Evolutionary conservation across 495 filamentous ascomycete species (phyloP).

Genomic region (Clohesyomyces aquaticus): DNA sequence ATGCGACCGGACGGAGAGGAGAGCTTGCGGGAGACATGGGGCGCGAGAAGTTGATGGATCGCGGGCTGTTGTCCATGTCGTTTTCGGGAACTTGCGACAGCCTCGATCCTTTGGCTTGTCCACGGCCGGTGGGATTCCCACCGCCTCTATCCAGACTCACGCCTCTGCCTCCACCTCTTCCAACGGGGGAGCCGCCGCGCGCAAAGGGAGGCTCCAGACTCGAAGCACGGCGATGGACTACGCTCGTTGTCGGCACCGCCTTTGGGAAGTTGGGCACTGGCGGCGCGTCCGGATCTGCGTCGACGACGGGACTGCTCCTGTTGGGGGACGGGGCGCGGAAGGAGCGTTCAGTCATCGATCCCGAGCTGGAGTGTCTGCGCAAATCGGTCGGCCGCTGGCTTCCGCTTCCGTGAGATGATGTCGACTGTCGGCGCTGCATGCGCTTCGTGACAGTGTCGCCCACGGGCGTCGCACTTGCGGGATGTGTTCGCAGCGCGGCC

Average conservation of each 20-base stretch:
- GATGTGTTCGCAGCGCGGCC: constrained; percentile 75
- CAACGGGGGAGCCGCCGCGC: constrained; percentile 56
- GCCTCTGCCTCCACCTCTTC: constrained; percentile 47
- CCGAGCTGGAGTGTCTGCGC: constrained; percentile 67
- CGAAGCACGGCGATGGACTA: constrained; percentile 48
- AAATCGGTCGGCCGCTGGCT: constrained; percentile 53
- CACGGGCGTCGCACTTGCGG: constrained; percentile 74
- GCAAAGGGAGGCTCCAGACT: constrained; percentile 59
- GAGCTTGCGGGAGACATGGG: constrained; percentile 62
- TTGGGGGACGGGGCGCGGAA: constrained; percentile 73
- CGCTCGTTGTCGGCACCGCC: constrained; percentile 50
- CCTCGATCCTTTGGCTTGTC: constrained; percentile 30
- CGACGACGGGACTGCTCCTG: constrained; percentile 42
- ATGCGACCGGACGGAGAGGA: constrained; percentile 42
- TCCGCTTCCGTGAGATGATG: constrained; percentile 65
- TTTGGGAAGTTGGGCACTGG: constrained; percentile 75
- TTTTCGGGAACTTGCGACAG: constrained; percentile 52
- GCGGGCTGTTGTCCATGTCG: constrained; percentile 64
- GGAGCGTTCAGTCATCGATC: constrained; percentile 83
- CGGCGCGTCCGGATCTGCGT: constrained; percentile 55
- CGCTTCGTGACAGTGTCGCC: constrained; percentile 86
- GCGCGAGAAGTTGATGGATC: constrained; percentile 85
- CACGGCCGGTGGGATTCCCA: constrained; percentile 19
- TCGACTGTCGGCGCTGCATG: constrained; percentile 70
- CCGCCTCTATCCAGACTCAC: constrained; percentile 53